Percentiles rank a stretch among this genome's conserved stretches.
These are phyloP conservation scores for Ceratocystiopsis sp. DNA, from an alignment of 2,329 filamentous ascomycete species.

Conservation along the genomic window DNA sequence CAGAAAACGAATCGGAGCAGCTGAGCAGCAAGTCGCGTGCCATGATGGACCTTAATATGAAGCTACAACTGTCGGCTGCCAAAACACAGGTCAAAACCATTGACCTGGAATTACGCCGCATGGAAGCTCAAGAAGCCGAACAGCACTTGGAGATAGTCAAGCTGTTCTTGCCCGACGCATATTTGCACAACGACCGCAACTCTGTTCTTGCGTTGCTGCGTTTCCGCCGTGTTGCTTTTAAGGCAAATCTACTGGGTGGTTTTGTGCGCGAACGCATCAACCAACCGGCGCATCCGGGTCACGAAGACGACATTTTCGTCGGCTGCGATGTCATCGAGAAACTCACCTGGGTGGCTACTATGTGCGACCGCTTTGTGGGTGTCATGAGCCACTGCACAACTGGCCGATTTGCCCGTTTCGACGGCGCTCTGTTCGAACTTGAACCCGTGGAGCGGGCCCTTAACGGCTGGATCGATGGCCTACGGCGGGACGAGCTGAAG, in stretches of 20 bases:
- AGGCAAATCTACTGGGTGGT: slow-evolving; percentile 59
- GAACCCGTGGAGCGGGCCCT: slow-evolving; percentile 81
- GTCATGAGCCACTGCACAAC: slow-evolving; percentile 64
- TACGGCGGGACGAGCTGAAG: slow-evolving; percentile 73
- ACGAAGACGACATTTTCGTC: slow-evolving; percentile 63
- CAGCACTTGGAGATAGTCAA: slow-evolving; percentile 83
- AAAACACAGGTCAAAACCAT: slow-evolving; percentile 93
- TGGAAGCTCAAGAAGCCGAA: slow-evolving; percentile 76
- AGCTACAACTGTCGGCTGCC: slow-evolving; percentile 73
- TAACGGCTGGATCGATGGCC: slow-evolving; percentile 71
- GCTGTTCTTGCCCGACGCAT: slow-evolving; percentile 74
- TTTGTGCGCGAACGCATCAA: slow-evolving; percentile 67
- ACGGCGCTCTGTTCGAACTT: slow-evolving; percentile 68
- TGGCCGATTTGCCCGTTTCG: slow-evolving; percentile 62
- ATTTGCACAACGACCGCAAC: slow-evolving; percentile 54
- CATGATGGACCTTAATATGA: slow-evolving; percentile 94
- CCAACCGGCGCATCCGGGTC: slow-evolving; percentile 40
- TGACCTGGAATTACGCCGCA: slow-evolving; percentile 68
- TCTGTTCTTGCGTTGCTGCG: slow-evolving; percentile 77
- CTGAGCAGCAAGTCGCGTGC: slow-evolving; percentile 74
- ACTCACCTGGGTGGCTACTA: slow-evolving; percentile 64
- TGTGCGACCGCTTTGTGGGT: slow-evolving; percentile 71
- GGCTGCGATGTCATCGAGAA: slow-evolving; percentile 73
- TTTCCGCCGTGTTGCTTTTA: slow-evolving; percentile 79
- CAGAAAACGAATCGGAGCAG: slow-evolving; percentile 82